Base-by-base conservation (phyloP, 2,329 filamentous ascomycete genomes). In the Septoria petroselini region DNA sequence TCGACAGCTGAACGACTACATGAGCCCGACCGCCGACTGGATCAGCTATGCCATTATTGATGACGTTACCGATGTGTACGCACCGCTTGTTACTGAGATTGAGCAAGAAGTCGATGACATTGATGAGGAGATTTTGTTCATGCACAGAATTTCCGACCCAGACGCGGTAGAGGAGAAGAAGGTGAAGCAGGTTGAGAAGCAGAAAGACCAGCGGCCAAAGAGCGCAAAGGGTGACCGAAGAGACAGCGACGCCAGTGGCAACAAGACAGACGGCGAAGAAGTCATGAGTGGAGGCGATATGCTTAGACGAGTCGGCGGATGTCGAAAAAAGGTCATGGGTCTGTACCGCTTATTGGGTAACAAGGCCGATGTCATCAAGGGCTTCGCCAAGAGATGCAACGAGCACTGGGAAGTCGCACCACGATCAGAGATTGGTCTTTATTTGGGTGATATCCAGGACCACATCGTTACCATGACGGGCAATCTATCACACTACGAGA, bases 401-500 rank as follows among this genome's bases (percentile, higher is more conserved):
- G 91, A 98, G 74, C 86, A 94, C 58, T 98, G 91, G 90, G 88
- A 96, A 62, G 88, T 98, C 52, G 91, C 93, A 4, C 93, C 93
- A 8, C 81, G 91, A 55, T 93, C 87, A 27, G 93, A 98, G 68
- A 97, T 98, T 66, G 93, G 93, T n/a, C 73, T 98, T 45, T 98
- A 97, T 70, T 75, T 98, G 51, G 93, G 93, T 55, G 93, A 98
- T 73, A 98, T 98, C 57, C 93, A 98, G 70, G 93, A 98, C 73
- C 93, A 98, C 68, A 97, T 98, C 61, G 84, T 98, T 61, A 98
- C 93, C 56, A 98, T 98, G 93, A 97, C 91, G 30, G 88, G 86
- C 43, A 98, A 97, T 67, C 72, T 98, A 65, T 86, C 84, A 58
- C 93, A 98, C 68, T 97, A 97, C 65, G 93, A 98, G 71, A 95